Percentiles rank a stretch among this genome's conserved stretches.
Conservation (phyloP, 2,329 filamentous ascomycete species). For the Xylaria sp. region DNA sequence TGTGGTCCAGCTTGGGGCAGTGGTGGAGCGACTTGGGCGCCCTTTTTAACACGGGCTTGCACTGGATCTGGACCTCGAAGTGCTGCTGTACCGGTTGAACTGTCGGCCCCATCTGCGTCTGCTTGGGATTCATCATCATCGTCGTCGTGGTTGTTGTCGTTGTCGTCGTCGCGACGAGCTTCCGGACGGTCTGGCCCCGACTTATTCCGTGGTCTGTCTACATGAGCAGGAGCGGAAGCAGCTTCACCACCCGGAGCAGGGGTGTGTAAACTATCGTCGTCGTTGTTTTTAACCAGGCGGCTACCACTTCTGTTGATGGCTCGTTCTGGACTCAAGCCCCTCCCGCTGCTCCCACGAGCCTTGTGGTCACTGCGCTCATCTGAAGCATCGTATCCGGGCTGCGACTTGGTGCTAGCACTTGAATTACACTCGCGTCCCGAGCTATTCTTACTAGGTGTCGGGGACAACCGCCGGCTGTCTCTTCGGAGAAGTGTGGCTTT, state of each 20-base stretch:
- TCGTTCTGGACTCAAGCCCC: slow-evolving; percentile 31
- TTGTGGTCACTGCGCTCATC: slow-evolving; percentile 42
- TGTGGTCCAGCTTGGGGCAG: not conserved
- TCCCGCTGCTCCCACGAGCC: slow-evolving; percentile 27
- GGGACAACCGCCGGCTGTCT: slow-evolving; percentile 54
- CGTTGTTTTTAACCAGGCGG: not conserved
- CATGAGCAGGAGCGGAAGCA: not conserved
- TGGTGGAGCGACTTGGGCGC: slow-evolving; percentile 34
- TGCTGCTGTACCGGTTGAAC: not conserved
- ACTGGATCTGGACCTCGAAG: slow-evolving; percentile 7
- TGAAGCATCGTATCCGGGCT: slow-evolving; percentile 45
- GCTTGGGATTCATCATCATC: slow-evolving; percentile 8
- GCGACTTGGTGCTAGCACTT: slow-evolving; percentile 45
- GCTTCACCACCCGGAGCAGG: not conserved
- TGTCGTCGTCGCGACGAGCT: too few relatives aligned
- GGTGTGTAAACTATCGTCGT: not conserved
- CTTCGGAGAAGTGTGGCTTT: slow-evolving; percentile 59
- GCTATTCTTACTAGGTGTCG: slow-evolving; percentile 50
- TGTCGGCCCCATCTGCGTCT: slow-evolving; percentile 6
- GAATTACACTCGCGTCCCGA: slow-evolving; percentile 45
- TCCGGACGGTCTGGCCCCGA: not conserved
- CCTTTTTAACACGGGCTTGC: slow-evolving; percentile 24
- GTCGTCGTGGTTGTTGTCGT: too few relatives aligned
- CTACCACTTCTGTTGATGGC: not conserved
- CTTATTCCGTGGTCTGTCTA: slow-evolving; percentile 19